These are phyloP conservation scores for Trichosporon ovoides DNA, from an alignment of 1,284 basidiomycete species.

Conservation along the genomic window DNA sequence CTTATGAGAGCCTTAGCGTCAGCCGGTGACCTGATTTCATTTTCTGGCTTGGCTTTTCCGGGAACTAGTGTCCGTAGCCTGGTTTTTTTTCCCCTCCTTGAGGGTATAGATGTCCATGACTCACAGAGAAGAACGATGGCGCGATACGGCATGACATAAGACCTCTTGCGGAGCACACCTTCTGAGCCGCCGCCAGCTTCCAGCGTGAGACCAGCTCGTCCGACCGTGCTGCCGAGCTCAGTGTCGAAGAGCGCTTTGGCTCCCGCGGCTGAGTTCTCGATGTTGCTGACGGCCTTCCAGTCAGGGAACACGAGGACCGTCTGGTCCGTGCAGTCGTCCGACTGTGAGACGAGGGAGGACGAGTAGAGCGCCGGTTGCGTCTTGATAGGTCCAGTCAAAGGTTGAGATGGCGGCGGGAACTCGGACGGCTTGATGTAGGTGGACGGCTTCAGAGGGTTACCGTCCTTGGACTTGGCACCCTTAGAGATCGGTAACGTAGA, in stretches of 20 bases:
- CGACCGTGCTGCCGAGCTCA: slow-evolving; percentile 58
- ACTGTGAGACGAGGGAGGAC: slow-evolving; percentile 75
- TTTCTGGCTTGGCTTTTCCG: neutral
- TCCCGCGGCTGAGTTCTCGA: slow-evolving; percentile 59
- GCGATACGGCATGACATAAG: slow-evolving; percentile 60
- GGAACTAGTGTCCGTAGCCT: neutral
- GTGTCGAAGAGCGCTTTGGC: slow-evolving; percentile 64
- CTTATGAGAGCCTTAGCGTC: slow-evolving; percentile 73
- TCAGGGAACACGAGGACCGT: slow-evolving; percentile 84
- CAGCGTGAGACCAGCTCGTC: slow-evolving; percentile 23
- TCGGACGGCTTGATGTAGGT: slow-evolving; percentile 34
- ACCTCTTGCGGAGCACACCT: slow-evolving; percentile 51
- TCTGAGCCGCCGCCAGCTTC: slow-evolving; percentile 22
- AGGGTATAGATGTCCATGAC: too few relatives aligned
- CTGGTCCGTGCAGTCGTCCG: slow-evolving; percentile 58
- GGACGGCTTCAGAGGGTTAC: slow-evolving; percentile 14
- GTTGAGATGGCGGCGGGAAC: slow-evolving; percentile 29
- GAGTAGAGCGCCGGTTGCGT: slow-evolving; percentile 59
- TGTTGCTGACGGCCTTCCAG: slow-evolving; percentile 70
- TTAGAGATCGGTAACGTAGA: slow-evolving; percentile 20
- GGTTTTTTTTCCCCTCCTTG: too few relatives aligned
- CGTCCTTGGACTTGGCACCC: slow-evolving; percentile 18
- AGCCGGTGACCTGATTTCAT: neutral
- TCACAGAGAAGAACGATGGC: slow-evolving; percentile 74
- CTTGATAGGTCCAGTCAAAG: slow-evolving; percentile 20